Evolutionary conservation across 345 rosid species (phyloP).

Genomic region (Noccaea caerulescens): DNA sequence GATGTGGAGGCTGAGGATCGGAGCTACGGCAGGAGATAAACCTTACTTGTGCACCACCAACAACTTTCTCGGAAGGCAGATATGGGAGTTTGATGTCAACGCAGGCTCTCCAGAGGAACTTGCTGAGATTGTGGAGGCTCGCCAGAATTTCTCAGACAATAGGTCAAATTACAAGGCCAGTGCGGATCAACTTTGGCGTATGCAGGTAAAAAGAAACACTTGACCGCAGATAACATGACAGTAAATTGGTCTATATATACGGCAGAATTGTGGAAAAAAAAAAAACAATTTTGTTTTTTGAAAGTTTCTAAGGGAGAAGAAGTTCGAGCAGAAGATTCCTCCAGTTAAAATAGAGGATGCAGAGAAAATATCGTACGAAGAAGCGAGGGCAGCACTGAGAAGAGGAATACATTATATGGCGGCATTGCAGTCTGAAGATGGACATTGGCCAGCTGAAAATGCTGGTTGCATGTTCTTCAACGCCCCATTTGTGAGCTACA

Average conservation of each 20-base stretch:
- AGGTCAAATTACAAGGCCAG: not conserved
- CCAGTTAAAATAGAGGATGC: slow-evolving; percentile 27
- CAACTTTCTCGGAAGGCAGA: slow-evolving; percentile 39
- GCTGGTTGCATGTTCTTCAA: slow-evolving; percentile 58
- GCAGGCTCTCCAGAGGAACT: slow-evolving; percentile 45
- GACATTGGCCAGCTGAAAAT: slow-evolving; percentile 47
- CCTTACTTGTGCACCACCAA: slow-evolving; percentile 45
- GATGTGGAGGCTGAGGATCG: slow-evolving; percentile 50
- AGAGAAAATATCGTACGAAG: slow-evolving; percentile 24
- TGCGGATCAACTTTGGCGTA: slow-evolving; percentile 31
- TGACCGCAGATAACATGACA: not conserved
- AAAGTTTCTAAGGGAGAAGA: slow-evolving; percentile 37
- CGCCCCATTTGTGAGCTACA: slow-evolving; percentile 50
- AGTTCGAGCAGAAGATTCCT: slow-evolving; percentile 35
- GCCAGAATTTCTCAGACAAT: slow-evolving; percentile 1
- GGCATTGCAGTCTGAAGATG: slow-evolving; percentile 42
- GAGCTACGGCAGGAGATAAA: slow-evolving; percentile 38
- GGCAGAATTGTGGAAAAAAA: not conserved
- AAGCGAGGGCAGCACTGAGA: slow-evolving; percentile 24
- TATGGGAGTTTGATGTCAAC: slow-evolving; percentile 44
- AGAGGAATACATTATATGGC: slow-evolving; percentile 41
- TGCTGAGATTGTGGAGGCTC: slow-evolving; percentile 33
- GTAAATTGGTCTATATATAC: not conserved
- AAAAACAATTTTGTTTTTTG: not conserved
- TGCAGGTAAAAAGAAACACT: slow-evolving; percentile 15